phyloP scores from a whole-genome alignment of 306 rosid genomes.

The Parietaria judaica region DNA sequence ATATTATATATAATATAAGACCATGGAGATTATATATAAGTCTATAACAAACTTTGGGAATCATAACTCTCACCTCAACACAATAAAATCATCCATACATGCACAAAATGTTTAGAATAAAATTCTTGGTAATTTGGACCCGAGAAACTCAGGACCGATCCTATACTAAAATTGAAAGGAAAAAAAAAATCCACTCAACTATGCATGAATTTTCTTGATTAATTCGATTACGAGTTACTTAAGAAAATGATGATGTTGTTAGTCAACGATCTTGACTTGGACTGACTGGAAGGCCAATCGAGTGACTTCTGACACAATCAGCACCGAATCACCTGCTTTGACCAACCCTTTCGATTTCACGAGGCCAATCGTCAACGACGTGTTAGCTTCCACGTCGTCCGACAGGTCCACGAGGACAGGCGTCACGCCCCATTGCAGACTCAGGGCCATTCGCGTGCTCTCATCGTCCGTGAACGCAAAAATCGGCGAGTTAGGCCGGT shows the following conservation, averaged over 20 bases:
- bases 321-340: constrained; percentile 49
- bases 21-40: too few species aligned
- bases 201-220: neutral
- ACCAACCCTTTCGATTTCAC: constrained; percentile 55
- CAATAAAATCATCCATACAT: neutral
- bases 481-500: constrained; percentile 79
- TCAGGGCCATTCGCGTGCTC: constrained; percentile 60
- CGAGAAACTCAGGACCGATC: too few species aligned
- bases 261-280: constrained; percentile 59
- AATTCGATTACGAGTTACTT: neutral
- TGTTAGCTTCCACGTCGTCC: constrained; percentile 67
- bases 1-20: too few species aligned
- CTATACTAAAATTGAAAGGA: neutral
- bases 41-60: too few species aligned
- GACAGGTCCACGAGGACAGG: constrained; percentile 59
- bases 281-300: constrained; percentile 60
- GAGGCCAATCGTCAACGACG: constrained; percentile 44
- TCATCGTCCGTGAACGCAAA: constrained; percentile 69
- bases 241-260: too few species aligned
- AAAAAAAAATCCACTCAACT: neutral
- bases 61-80: neutral
- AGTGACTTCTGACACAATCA: constrained; percentile 67
- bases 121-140: neutral
- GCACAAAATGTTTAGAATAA: neutral
- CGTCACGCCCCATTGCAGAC: constrained; percentile 77